These are phyloP conservation scores for Melastoma malabathricum DNA, from an alignment of 345 rosid genomes.

Conservation along the genomic window DNA sequence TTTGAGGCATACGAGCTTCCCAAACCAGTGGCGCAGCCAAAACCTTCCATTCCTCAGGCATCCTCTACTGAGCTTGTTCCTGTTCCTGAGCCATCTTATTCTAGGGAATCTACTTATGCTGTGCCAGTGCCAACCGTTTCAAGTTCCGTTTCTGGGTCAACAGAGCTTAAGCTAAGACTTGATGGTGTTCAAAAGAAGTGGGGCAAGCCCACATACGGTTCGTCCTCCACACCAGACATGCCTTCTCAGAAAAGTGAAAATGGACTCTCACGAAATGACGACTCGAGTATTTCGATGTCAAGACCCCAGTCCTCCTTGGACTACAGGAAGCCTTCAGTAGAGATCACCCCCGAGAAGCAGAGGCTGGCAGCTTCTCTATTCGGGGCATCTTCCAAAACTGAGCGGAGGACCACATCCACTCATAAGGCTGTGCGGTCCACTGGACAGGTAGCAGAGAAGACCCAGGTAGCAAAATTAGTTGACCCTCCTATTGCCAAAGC, in stretches of 20 bases:
- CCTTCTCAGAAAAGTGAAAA: slow-evolving; percentile 36
- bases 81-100: slow-evolving; percentile 53
- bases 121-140: slow-evolving; percentile 30
- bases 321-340: slow-evolving; percentile 48
- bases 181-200: slow-evolving; percentile 96
- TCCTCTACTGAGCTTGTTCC: slow-evolving; percentile 58
- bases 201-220: slow-evolving; percentile 57
- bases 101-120: slow-evolving; percentile 36
- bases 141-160: slow-evolving; percentile 38
- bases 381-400: slow-evolving; percentile 62
- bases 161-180: slow-evolving; percentile 66
- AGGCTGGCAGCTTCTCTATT: slow-evolving; percentile 96
- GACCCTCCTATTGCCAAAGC: slow-evolving; percentile 21
- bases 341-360: slow-evolving; percentile 74
- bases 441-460: slow-evolving; percentile 23
- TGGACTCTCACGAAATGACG: slow-evolving; percentile 30
- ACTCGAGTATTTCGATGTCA: slow-evolving; percentile 25
- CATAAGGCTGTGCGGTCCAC: slow-evolving; percentile 39
- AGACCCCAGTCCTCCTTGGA: slow-evolving; percentile 38
- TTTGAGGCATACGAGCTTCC: slow-evolving; percentile 97
- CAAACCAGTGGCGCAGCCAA: slow-evolving; percentile 23
- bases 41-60: slow-evolving; percentile 26
- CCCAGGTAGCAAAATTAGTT: slow-evolving; percentile 10
- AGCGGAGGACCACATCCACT: slow-evolving; percentile 45
- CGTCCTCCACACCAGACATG: slow-evolving; percentile 37